These are phyloP conservation scores for Lepidium campestre DNA, from an alignment of 441 rosid species.

Conservation along the genomic window DNA sequence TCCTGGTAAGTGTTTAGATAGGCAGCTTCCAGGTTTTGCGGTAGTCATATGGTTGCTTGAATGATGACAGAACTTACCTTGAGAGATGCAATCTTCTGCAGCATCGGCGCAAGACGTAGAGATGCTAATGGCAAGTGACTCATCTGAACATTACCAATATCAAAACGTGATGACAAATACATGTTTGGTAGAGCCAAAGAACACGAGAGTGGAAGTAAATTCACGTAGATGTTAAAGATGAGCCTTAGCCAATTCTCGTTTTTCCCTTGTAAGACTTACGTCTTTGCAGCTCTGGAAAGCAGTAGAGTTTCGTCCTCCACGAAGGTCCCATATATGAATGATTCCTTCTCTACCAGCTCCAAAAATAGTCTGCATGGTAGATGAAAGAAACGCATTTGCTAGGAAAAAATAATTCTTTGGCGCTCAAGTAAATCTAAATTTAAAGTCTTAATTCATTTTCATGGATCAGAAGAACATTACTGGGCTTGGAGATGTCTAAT, in stretches of 20 bases:
- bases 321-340: constrained; percentile 84
- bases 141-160: constrained; percentile 37
- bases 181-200: neutral
- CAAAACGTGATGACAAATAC: neutral
- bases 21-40: neutral
- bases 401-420: constrained; percentile 8
- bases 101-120: constrained; percentile 61
- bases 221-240: neutral
- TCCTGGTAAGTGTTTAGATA: neutral
- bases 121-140: constrained; percentile 47
- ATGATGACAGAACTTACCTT: constrained; percentile 42
- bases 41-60: constrained; percentile 1
- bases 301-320: constrained; percentile 71
- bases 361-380: constrained; percentile 49
- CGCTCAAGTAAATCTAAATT: neutral
- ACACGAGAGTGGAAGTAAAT: neutral
- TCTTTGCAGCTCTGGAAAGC: constrained; percentile 66
- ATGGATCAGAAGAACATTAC: constrained; percentile 5
- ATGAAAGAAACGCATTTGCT: constrained; percentile 1
- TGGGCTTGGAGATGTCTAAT: constrained; percentile 5
- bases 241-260: neutral
- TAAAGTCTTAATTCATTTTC: neutral
- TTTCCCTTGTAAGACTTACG: constrained; percentile 31
- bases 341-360: constrained; percentile 76
- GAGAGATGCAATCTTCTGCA: constrained; percentile 59